A percentile compares a stretch with the other conserved stretches of the same genome.
These are phyloP conservation scores for Populus hybrid DNA, from an alignment of 441 rosid genomes.

Conservation along the genomic window DNA sequence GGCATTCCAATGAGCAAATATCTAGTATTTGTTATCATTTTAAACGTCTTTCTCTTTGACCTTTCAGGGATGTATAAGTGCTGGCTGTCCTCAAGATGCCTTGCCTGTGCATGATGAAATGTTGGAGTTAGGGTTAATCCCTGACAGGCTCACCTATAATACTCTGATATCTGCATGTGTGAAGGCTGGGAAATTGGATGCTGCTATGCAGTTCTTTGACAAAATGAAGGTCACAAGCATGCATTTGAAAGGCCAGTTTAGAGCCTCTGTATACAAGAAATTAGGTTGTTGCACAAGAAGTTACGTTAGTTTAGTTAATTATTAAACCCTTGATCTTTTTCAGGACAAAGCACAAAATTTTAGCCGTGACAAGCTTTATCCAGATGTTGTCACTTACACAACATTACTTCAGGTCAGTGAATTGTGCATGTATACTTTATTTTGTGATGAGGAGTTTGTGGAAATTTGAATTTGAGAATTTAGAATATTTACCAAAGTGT, in stretches of 20 bases:
- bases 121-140: conserved; percentile 45
- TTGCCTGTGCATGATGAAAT: conserved; percentile 49
- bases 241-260: conserved; percentile 45
- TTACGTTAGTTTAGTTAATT: conserved; percentile 17
- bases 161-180: conserved; percentile 58
- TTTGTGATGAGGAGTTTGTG: conserved; percentile 4
- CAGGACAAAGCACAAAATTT: conserved; percentile 51
- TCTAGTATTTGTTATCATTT: background rate
- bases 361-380: conserved; percentile 33
- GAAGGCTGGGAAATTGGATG: conserved; percentile 47
- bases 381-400: conserved; percentile 67
- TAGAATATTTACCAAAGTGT: background rate
- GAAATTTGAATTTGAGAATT: conserved; percentile 3
- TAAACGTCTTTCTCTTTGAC: background rate
- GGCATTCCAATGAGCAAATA: background rate
- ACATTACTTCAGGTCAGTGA: conserved; percentile 57
- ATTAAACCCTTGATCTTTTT: conserved; percentile 14
- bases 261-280: conserved; percentile 31
- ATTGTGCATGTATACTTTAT: conserved; percentile 11
- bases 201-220: conserved; percentile 51
- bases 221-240: conserved; percentile 71
- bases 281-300: conserved; percentile 28
- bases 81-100: conserved; percentile 59
- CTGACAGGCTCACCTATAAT: conserved; percentile 67
- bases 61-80: conserved; percentile 53